Conservation (phyloP, 192 early-diverging fungal species). For the Coemansia sp. region DNA sequence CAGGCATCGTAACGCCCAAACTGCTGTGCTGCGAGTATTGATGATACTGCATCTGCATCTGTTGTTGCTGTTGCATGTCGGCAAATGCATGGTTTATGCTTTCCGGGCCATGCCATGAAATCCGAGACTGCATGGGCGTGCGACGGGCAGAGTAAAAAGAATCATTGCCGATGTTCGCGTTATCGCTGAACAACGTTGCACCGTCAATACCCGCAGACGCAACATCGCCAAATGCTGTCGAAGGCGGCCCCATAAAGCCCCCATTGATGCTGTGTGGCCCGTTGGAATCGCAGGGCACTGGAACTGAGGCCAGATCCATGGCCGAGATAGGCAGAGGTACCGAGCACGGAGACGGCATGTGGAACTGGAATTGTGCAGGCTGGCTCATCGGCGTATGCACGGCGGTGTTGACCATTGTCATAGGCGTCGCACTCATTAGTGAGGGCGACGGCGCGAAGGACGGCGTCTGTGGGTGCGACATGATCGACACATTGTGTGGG, state of each 20-base stretch:
- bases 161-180: slow-evolving; percentile 15
- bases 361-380: slow-evolving; percentile 49
- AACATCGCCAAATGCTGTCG: slow-evolving; percentile 19
- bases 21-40: slow-evolving; percentile 18
- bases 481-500: slow-evolving; percentile 12
- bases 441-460: slow-evolving; percentile 45
- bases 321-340: slow-evolving; percentile 48
- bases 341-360: slow-evolving; percentile 53
- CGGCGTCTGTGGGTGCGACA: slow-evolving; percentile 36
- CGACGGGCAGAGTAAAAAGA: slow-evolving; percentile 31
- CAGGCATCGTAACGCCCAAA: slow-evolving; percentile 39
- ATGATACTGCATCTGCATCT: slow-evolving; percentile 31
- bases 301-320: slow-evolving; percentile 46
- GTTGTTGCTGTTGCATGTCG: slow-evolving; percentile 29
- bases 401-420: slow-evolving; percentile 35
- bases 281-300: slow-evolving; percentile 20
- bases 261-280: slow-evolving; percentile 24
- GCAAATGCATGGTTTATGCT: slow-evolving; percentile 45
- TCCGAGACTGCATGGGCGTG: slow-evolving; percentile 31
- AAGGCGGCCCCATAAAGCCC: slow-evolving; percentile 29
- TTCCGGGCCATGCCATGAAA: slow-evolving; percentile 54
- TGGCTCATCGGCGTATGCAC: slow-evolving; percentile 43
- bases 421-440: slow-evolving; percentile 30
- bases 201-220: slow-evolving; percentile 25
- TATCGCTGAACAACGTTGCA: slow-evolving; percentile 35